Evolutionary conservation across 495 filamentous ascomycete species (phyloP), one percentile per base, ranked within the genome.

Genomic region (Aspergillus olivimuriae): DNA sequence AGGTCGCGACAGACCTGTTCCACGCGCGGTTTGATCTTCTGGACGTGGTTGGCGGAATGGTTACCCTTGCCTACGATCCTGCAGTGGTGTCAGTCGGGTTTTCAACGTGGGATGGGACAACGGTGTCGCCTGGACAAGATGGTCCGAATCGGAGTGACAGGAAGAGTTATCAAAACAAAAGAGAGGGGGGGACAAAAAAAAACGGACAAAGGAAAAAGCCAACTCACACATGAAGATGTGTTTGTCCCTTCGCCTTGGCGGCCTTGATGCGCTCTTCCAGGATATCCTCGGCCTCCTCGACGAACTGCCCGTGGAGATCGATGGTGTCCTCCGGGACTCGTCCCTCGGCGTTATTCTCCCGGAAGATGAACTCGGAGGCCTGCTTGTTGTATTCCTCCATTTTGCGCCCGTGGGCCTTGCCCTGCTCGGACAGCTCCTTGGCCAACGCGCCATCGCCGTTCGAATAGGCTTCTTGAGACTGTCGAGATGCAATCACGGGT

Each of bases 31-130:
- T 90, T 95, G 57, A 98, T 78, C 69, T 92, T 95, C 58, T 92
- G 83, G 33, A 96, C 73, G 52, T 87, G 81, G 44, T 80, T 73
- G 2, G 61, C 68, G 20, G 80, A 87, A 65, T 98, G 94, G 63
- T 91, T 92, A 2, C 92, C 92, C 66, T 87, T 95, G 34, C 92
- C 92, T 17, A 97, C 94, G 58, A 98, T 95, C 0, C 77, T 80
- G 34, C 21, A 21, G 9, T n/a, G n/a, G n/a, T n/a, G n/a, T n/a
- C n/a, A n/a, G n/a, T n/a, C n/a, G n/a, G n/a, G n/a, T n/a, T n/a
- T n/a, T n/a, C n/a, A n/a, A n/a, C n/a, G n/a, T n/a, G n/a, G n/a
- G n/a, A n/a, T n/a, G n/a, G n/a, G n/a, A n/a, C n/a, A n/a, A n/a
- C n/a, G n/a, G n/a, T n/a, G n/a, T n/a, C n/a, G n/a, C n/a, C n/a